These are phyloP conservation scores for Bullera alba DNA, from an alignment of 768 basidiomycete species.

Conservation along the genomic window DNA sequence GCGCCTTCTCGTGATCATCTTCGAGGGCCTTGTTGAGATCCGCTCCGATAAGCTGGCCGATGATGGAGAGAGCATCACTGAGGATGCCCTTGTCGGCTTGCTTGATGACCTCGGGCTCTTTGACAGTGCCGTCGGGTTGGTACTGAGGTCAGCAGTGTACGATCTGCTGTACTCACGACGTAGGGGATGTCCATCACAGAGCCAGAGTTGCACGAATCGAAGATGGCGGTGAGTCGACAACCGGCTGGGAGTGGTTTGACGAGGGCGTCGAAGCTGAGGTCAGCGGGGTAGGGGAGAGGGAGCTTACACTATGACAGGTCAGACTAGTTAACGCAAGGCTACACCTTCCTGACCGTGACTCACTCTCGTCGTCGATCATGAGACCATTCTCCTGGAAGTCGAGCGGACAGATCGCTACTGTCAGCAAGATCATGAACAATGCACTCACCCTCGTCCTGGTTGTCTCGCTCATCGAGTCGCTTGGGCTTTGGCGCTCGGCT, in stretches of 20 bases:
- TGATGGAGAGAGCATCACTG: neutral
- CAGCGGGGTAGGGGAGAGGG: neutral
- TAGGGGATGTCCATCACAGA: slow-evolving; percentile 1
- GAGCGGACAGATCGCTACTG: slow-evolving; percentile 2
- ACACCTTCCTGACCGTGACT: neutral
- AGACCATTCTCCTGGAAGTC: slow-evolving; percentile 1
- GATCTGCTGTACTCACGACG: neutral
- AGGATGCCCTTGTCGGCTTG: neutral
- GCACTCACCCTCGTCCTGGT: neutral
- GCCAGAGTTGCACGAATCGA: slow-evolving; percentile 5
- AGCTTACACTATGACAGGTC: too few species aligned
- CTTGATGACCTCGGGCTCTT: neutral
- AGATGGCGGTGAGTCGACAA: slow-evolving; percentile 1
- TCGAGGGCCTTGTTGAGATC: neutral
- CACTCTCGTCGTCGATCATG: slow-evolving; percentile 3
- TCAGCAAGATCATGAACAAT: neutral
- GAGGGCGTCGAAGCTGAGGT: neutral
- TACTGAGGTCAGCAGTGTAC: neutral
- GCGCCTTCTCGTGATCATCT: neutral
- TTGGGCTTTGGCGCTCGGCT: too few species aligned
- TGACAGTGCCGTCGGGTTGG: neutral
- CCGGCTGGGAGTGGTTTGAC: slow-evolving; percentile 3
- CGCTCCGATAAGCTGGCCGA: neutral
- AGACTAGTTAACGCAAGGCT: too few species aligned
- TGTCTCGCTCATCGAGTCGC: neutral